Evolutionary conservation across 495 filamentous ascomycete species (phyloP).

Genomic region (Aspergillus bertholletiae): DNA sequence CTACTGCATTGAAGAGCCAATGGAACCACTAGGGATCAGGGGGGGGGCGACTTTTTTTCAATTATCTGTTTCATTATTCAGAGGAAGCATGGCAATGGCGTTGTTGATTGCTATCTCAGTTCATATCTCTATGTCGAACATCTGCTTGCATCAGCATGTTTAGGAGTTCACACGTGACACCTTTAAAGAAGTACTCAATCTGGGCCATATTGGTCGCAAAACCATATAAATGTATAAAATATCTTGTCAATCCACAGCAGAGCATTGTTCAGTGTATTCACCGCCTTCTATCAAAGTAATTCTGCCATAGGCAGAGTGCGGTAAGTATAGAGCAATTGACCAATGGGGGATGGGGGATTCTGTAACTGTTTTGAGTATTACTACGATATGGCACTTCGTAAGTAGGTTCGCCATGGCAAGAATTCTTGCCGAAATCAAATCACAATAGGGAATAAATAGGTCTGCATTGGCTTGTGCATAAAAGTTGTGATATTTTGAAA

Average conservation of each 20-base stretch:
- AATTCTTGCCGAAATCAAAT: too few species aligned
- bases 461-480: too few species aligned
- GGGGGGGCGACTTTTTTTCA: conserved; percentile 7
- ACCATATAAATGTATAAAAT: not conserved
- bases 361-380: too few species aligned
- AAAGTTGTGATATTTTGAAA: not conserved
- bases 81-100: conserved; percentile 18
- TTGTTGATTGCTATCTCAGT: conserved; percentile 13
- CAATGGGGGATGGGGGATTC: too few species aligned
- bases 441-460: too few species aligned
- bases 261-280: not conserved
- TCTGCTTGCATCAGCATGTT: conserved; percentile 31
- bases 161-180: conserved; percentile 12
- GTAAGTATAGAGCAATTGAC: not conserved
- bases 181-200: not conserved
- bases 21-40: conserved; percentile 9
- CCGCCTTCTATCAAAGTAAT: not conserved
- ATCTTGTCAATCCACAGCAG: not conserved
- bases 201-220: not conserved
- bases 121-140: conserved; percentile 3
- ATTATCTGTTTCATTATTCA: not conserved
- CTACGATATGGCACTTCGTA: too few species aligned
- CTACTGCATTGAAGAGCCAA: conserved; percentile 5
- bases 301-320: not conserved
- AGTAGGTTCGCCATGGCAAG: too few species aligned